phyloP scores from a whole-genome alignment of 1,139 yeast genomes.

The Pichia sp. region DNA sequence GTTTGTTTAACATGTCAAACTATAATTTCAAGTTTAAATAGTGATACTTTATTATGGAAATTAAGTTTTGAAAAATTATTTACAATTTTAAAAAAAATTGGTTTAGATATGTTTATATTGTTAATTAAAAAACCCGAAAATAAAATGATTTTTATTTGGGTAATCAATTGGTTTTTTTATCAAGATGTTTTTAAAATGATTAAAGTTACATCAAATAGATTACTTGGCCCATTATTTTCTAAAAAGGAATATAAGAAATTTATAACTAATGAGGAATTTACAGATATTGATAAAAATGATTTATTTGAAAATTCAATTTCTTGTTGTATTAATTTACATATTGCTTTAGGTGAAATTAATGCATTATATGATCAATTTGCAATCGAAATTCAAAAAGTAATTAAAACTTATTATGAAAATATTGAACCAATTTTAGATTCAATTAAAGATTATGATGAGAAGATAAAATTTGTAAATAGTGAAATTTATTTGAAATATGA shows the following conservation, averaged over 20 bases:
- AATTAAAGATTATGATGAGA: conserved; percentile 10
- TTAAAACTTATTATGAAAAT: conserved; percentile 5
- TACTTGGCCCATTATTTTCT: conserved; percentile 21
- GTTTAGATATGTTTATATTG: conserved; percentile 12
- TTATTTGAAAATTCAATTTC: conserved; percentile 18
- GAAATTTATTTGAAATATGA: conserved; percentile 17
- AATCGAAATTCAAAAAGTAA: conserved; percentile 9
- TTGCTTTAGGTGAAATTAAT: conserved; percentile 22
- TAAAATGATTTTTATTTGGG: conserved; percentile 13
- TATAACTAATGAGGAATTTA: neutral
- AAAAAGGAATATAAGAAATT: conserved; percentile 16
- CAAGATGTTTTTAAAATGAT: conserved; percentile 21
- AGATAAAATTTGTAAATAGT: conserved; percentile 13
- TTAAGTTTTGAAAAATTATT: conserved; percentile 17
- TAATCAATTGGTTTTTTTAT: conserved; percentile 20
- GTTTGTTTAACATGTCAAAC: conserved; percentile 17
- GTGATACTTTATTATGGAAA: conserved; percentile 19
- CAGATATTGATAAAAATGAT: neutral
- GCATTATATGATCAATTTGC: conserved; percentile 20
- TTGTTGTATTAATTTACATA: conserved; percentile 17
- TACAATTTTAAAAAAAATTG: conserved; percentile 12
- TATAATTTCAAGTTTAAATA: conserved; percentile 17
- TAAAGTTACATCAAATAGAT: conserved; percentile 19
- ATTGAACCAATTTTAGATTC: conserved; percentile 10
- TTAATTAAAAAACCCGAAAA: conserved; percentile 7